A percentile compares a stretch with the other conserved stretches of the same genome.
Evolutionary conservation across 2,329 filamentous ascomycete genomes (phyloP).

Genomic region (Fusarium metavorans): DNA sequence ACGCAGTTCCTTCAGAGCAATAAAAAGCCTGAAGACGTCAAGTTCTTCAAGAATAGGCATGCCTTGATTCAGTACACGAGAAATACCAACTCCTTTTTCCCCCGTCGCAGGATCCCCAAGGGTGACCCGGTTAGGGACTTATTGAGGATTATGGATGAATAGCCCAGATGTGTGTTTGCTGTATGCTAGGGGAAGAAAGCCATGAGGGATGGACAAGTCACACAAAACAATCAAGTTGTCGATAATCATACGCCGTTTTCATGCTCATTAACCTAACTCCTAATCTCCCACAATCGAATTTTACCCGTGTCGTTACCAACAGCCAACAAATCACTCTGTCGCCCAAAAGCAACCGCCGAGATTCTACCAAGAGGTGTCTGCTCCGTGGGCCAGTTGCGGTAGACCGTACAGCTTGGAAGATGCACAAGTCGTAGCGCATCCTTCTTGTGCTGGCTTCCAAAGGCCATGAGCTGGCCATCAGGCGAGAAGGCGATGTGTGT

Average conservation of each 20-base stretch:
- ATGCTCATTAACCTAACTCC: slow-evolving; percentile 61
- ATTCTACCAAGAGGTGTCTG: slow-evolving; percentile 90
- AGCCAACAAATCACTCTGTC: slow-evolving; percentile 76
- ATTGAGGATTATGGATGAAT: slow-evolving; percentile 12
- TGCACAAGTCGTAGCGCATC: slow-evolving; percentile 91
- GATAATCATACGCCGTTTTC: not conserved
- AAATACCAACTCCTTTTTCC: slow-evolving; percentile 49
- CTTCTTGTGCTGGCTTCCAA: slow-evolving; percentile 88
- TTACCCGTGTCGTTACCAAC: slow-evolving; percentile 92
- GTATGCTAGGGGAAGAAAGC: not conserved
- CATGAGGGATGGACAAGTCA: not conserved
- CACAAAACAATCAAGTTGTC: not conserved
- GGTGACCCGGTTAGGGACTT: slow-evolving; percentile 53
- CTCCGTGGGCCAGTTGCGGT: slow-evolving; percentile 95
- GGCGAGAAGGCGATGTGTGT: slow-evolving; percentile 84
- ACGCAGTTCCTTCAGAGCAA: slow-evolving; percentile 58
- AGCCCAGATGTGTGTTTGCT: not conserved
- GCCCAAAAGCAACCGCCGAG: slow-evolving; percentile 77
- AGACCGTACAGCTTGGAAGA: slow-evolving; percentile 91
- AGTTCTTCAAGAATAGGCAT: slow-evolving; percentile 47
- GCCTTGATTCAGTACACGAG: slow-evolving; percentile 44
- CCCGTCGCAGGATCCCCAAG: slow-evolving; percentile 49
- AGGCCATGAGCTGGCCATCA: slow-evolving; percentile 89
- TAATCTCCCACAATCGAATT: slow-evolving; percentile 91
- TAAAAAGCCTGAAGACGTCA: slow-evolving; percentile 40